Evolutionary conservation across 148 eudicot genomes (phyloP), one percentile per base, ranked within the genome.

Genomic region (Limonium bicolor): DNA sequence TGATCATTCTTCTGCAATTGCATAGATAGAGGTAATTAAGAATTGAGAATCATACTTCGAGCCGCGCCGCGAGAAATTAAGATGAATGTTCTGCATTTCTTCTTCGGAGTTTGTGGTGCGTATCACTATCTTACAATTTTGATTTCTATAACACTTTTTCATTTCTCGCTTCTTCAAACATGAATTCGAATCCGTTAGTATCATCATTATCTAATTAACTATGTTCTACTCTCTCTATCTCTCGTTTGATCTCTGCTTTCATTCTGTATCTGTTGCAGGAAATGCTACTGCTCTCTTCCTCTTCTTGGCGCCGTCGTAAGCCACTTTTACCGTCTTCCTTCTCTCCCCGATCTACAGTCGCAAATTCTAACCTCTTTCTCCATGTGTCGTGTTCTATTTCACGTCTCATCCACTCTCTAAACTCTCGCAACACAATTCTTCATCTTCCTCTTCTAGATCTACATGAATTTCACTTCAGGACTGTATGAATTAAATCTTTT

Each of bases 221-320:
- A 7, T 17, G 1, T 49, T 26, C 10, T 6, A 3, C 4, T 30
- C 25, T 41, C 46, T 27, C 21, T 31, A 2, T 44, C 27, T 48
- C 35, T 36, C 15, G 60, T 17, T 59, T 56, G 21, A 30, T 69
- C 59, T 43, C 4, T 34, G 20, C 7, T 48, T 55, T 36, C 8
- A 4, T 40, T n/a, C 35, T 37, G 15, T 46, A 35, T 41, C 4
- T 46, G 39, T 24, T 61, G 56, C 70, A 65, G 71, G 76, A 66
- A 66, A 71, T 71, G 76, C 68, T 27, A 66, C 71, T 41, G 76
- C 71, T 47, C 42, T 71, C 55, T 70, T 70, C 54, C 61, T 70
- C 30, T 70, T 70, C 64, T 54, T 70, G 56, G 58, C 76, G 4
- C 76, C 76, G 0, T 46, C 60, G 76, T 70, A 65, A 24, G 68